A percentile compares a stretch with the other conserved stretches of the same genome.
Evolutionary conservation across 441 rosid species (phyloP).

Genomic region (Pelargonium australe): DNA sequence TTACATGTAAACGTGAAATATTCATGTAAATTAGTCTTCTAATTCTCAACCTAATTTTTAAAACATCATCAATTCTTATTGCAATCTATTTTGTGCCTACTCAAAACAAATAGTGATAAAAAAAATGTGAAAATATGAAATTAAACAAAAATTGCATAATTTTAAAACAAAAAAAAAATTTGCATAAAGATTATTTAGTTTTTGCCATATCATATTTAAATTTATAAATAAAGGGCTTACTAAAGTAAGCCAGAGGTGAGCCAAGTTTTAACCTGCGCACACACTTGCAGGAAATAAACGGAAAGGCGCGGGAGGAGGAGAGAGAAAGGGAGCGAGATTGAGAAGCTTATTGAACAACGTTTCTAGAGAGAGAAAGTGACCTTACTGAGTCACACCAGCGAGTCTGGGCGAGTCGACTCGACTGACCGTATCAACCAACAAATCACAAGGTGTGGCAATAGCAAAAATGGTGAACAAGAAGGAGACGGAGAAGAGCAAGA

Average conservation of each 20-base stretch:
- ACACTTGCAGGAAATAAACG: slow-evolving; percentile 32
- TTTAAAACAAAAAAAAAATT: too few relatives aligned
- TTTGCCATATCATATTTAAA: too few relatives aligned
- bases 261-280: slow-evolving; percentile 37
- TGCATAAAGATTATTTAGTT: too few relatives aligned
- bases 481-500: slow-evolving; percentile 25
- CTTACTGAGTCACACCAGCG: background rate
- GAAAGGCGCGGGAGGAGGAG: slow-evolving; percentile 15
- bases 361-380: background rate
- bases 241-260: slow-evolving; percentile 28
- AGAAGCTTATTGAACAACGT: slow-evolving; percentile 10
- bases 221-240: slow-evolving; percentile 3
- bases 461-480: slow-evolving; percentile 65
- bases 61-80: too few relatives aligned
- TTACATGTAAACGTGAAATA: too few relatives aligned
- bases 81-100: too few relatives aligned
- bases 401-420: slow-evolving; percentile 25
- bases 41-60: too few relatives aligned
- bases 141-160: too few relatives aligned
- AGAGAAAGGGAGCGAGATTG: slow-evolving; percentile 9
- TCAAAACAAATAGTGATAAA: too few relatives aligned
- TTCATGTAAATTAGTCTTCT: too few relatives aligned
- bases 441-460: slow-evolving; percentile 54
- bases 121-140: too few relatives aligned
- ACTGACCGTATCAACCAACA: too few relatives aligned